phyloP scores from a whole-genome alignment of 495 filamentous ascomycete species.

The Hypoxylon rickii region DNA sequence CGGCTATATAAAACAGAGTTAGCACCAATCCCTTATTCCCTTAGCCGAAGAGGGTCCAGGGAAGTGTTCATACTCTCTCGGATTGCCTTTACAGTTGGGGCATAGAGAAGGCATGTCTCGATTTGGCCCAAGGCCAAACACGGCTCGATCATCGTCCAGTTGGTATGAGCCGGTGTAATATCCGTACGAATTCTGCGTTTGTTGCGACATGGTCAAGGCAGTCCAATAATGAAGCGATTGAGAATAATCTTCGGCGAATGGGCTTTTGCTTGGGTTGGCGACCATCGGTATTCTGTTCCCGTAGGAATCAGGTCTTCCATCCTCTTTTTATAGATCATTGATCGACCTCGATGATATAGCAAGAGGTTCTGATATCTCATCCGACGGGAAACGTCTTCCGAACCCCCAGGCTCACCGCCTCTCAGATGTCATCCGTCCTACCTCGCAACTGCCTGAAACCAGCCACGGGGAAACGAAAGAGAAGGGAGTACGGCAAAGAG shows the following conservation, averaged over 20 bases:
- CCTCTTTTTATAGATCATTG: constrained; percentile 5
- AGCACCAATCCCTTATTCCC: not conserved
- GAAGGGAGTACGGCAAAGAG: not conserved
- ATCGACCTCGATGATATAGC: not conserved
- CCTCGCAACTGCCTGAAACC: constrained; percentile 16
- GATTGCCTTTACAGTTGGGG: constrained; percentile 31
- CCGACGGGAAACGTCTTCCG: constrained; percentile 1
- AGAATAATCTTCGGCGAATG: not conserved
- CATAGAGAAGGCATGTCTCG: constrained; percentile 31
- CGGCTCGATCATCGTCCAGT: constrained; percentile 23
- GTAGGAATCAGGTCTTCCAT: no score
- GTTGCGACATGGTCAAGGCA: constrained; percentile 10
- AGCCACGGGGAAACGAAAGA: constrained; percentile 1
- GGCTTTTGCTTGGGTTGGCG: not conserved
- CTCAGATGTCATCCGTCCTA: constrained; percentile 6
- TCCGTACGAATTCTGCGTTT: constrained; percentile 14
- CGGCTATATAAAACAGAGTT: constrained; percentile 11
- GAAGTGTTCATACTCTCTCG: constrained; percentile 19
- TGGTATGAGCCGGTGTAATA: constrained; percentile 13
- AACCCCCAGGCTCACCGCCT: constrained; percentile 22
- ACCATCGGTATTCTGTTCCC: not conserved
- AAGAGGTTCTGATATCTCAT: not conserved
- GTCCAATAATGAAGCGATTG: not conserved
- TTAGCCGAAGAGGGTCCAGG: not conserved
- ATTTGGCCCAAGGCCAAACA: constrained; percentile 26